Evolutionary conservation across 176 grass and related monocot species (phyloP), one percentile per base, ranked within the genome.

Genomic region (Lolium rigidum): DNA sequence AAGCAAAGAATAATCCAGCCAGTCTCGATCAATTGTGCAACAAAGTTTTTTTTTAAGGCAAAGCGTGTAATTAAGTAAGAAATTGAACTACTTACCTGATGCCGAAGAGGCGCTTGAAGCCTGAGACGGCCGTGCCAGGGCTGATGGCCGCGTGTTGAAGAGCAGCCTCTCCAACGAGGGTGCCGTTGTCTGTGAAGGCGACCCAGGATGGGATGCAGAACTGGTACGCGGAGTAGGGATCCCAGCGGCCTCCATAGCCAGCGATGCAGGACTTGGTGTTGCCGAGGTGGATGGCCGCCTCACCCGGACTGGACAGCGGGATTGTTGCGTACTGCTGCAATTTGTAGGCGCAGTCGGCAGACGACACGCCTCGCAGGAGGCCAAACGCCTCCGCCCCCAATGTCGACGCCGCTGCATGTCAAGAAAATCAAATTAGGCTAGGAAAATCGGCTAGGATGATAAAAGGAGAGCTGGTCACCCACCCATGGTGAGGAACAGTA

Each of bases 61-160:
- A 9, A 47, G 8, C 9, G 21, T 10, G 7, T 43, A 43, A 43
- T 43, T 7, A 43, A 60, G 18, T 20, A 60, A 60, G 57, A 9
- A 60, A 60, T 7, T 21, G 21, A 60, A 24, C 58, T 22, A 60
- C 58, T 66, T 68, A 26, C 66, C 14, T 70, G 15, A 38, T 3
- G 17, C 66, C 66, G 16, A 39, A 18, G 66, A 70, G 13, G 2
- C 66, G 66, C 66, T 70, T 70, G 66, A 70, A 39, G 37, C 66
- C 35, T 37, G 66, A 70, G 35, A 67, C 64, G 64, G 64, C 64
- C 64, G 64, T 67, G 10, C 64, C 64, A 25, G 64, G 64, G 64
- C 64, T 67, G 64, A 67, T 14, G 64, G 64, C 28, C 28, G 64
- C 64, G 15, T 67, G 64, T 13, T 67, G 17, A 14, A 67, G 6